These are phyloP conservation scores for Hortiboletus campestris DNA, from an alignment of 768 basidiomycete genomes.

Conservation along the genomic window DNA sequence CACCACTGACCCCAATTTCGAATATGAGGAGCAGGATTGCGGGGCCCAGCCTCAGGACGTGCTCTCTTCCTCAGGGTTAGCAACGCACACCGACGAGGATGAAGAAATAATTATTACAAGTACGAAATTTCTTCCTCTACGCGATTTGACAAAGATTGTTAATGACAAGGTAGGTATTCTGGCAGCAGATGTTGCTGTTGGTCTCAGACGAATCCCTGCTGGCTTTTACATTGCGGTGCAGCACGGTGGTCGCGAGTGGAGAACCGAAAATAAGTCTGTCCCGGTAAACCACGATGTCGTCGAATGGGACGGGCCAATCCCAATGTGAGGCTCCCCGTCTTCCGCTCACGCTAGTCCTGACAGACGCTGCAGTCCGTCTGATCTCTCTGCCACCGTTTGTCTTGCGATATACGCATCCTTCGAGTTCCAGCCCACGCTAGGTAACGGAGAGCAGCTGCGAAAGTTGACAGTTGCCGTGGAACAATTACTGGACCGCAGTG, in stretches of 20 bases:
- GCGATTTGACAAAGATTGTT: neutral
- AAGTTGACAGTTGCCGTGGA: neutral
- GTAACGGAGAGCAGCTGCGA: neutral
- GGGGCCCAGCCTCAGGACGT: neutral
- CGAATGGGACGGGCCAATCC: constrained; percentile 3
- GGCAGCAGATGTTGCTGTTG: neutral
- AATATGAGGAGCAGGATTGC: neutral
- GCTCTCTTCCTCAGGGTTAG: too few relatives aligned
- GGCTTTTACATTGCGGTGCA: constrained; percentile 1
- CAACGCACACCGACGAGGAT: neutral
- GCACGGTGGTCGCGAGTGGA: neutral
- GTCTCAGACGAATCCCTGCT: neutral
- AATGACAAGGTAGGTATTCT: neutral
- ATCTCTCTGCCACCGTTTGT: neutral
- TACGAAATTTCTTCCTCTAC: neutral
- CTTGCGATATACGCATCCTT: neutral
- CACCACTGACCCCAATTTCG: neutral
- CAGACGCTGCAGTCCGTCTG: neutral
- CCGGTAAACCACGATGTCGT: neutral
- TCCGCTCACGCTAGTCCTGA: neutral
- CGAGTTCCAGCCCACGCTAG: constrained; percentile 4
- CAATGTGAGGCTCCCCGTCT: neutral
- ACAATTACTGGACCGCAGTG: neutral
- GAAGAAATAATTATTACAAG: neutral
- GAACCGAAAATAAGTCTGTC: neutral